Evolutionary conservation across 768 basidiomycete species (phyloP).

Genomic region (Xerocomellus chrysenteron): DNA sequence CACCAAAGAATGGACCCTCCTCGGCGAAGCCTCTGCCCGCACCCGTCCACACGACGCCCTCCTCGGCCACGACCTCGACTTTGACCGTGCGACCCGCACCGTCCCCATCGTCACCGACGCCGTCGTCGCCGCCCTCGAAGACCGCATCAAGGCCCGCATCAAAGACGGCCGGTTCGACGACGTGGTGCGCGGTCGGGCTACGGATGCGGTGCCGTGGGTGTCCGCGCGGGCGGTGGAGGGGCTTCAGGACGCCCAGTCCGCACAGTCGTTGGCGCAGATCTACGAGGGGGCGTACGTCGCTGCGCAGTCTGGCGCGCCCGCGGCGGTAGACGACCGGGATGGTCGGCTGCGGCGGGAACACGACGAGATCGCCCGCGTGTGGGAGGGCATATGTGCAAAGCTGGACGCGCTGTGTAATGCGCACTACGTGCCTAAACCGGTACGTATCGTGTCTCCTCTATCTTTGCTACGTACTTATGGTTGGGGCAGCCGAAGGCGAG

Average conservation of each 20-base stretch:
- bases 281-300: slow-evolving; percentile 92
- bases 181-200: slow-evolving; percentile 75
- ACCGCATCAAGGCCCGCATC: slow-evolving; percentile 87
- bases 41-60: slow-evolving; percentile 88
- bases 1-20: slow-evolving; percentile 87
- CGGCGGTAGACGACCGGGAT: slow-evolving; percentile 69
- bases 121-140: slow-evolving; percentile 76
- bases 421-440: slow-evolving; percentile 93
- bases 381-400: slow-evolving; percentile 85
- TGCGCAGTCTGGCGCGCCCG: slow-evolving; percentile 48
- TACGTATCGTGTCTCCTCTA: slow-evolving; percentile 36
- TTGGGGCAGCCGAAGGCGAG: slow-evolving; percentile 73
- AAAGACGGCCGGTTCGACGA: slow-evolving; percentile 87
- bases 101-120: slow-evolving; percentile 92
- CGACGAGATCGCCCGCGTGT: slow-evolving; percentile 75
- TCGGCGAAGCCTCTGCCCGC: slow-evolving; percentile 85
- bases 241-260: slow-evolving; percentile 83
- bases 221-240: slow-evolving; percentile 91
- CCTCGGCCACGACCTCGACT: slow-evolving; percentile 92
- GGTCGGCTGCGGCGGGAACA: slow-evolving; percentile 88
- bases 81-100: slow-evolving; percentile 84
- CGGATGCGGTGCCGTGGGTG: slow-evolving; percentile 83
- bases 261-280: slow-evolving; percentile 89
- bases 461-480: neutral
- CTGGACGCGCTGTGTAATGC: slow-evolving; percentile 93